Evolutionary conservation across 2,329 filamentous ascomycete genomes (phyloP), one percentile per base, ranked within the genome.

Genomic region (Penicillium janthinellum): DNA sequence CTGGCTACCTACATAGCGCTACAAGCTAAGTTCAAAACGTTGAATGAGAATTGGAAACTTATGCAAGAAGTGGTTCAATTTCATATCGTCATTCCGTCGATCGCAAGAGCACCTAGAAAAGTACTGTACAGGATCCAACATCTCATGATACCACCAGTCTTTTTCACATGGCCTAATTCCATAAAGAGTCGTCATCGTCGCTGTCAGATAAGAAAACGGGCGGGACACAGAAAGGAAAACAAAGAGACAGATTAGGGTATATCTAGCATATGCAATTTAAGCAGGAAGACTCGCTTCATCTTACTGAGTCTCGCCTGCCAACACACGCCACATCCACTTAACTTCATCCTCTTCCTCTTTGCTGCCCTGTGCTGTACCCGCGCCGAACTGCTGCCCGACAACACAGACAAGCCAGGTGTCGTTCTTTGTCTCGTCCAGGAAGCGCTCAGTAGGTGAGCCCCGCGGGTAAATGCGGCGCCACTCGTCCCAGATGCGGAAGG

Each of bases 401-500:
- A 80, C 78, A 79, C 96, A 98, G 45, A 98, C 92, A 67, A 99
- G 79, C 90, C 93, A 97, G 65, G 86, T 84, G 68, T 92, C 91
- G 48, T 85, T 82, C 70, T 86, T 84, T 38, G 89, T 82, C 5
- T 80, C 74, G 62, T 89, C 86, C 45, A 99, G 79, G 57, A 97
- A 80, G 71, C 84, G 86, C 67, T 89, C 88, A 60, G 88, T 92
- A 54, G 86, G 82, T 2, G 88, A 90, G 5, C 85, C 87, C 50
- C 88, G 84, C n/a, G 87, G 87, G 75, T 96, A 98, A 49, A 97
- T 90, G 66, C 90, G 84, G 61, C 90, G 88, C 95, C 95, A 99
- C 80, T 98, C 95, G 44, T 83, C 85, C 90, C 94, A 98, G 71
- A 98, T 96, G 35, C 89, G 90, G 79, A 95, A 99, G 0, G 95